phyloP scores from a whole-genome alignment of 2,329 filamentous ascomycete species.

The Penicillium fuscoglaucum region DNA sequence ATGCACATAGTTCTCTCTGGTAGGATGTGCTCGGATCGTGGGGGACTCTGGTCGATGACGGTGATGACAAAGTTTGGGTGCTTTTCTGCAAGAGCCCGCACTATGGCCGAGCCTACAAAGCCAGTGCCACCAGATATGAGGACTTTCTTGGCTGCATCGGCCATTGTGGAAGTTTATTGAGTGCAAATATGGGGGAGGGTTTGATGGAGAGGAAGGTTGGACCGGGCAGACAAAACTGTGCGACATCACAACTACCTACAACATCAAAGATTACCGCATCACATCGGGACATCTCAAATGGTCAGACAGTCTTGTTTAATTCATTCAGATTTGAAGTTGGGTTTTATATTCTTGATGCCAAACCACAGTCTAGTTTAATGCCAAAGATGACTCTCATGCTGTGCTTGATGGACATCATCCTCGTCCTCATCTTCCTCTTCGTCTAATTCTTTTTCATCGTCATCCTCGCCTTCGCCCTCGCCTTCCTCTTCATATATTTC shows the following conservation, averaged over 20 bases:
- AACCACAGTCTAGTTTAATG: neutral
- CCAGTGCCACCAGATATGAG: slow-evolving; percentile 43
- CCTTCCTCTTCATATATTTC: too few relatives aligned
- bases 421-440: neutral
- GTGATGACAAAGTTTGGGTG: slow-evolving; percentile 39
- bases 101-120: slow-evolving; percentile 43
- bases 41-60: slow-evolving; percentile 38
- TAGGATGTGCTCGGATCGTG: slow-evolving; percentile 30
- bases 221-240: neutral
- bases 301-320: too few relatives aligned
- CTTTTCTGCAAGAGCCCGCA: slow-evolving; percentile 39
- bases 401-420: neutral
- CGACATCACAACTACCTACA: neutral
- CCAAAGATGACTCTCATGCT: neutral
- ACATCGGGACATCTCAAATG: too few relatives aligned
- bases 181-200: neutral
- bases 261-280: neutral
- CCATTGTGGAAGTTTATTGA: slow-evolving; percentile 12
- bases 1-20: slow-evolving; percentile 29
- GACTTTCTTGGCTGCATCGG: slow-evolving; percentile 25
- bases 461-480: too few relatives aligned
- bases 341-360: neutral
- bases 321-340: neutral
- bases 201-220: neutral
- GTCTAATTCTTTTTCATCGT: neutral